phyloP scores from a whole-genome alignment of 2,329 filamentous ascomycete genomes.

The Ramichloridium luteum region DNA sequence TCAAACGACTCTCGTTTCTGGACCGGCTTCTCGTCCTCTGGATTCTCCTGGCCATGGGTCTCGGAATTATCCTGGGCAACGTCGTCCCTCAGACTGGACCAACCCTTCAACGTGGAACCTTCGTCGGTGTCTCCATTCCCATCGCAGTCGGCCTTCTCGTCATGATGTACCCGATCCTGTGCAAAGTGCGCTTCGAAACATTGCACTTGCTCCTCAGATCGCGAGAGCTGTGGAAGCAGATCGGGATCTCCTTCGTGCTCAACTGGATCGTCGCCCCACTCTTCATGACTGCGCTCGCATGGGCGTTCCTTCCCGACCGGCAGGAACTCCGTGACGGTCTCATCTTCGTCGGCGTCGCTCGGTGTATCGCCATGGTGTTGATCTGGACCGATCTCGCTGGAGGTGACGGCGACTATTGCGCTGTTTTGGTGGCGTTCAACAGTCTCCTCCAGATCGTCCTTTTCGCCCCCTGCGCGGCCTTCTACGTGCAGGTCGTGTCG shows the following conservation, averaged over 20 bases:
- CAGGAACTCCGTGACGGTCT: conserved; percentile 45
- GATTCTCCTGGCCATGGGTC: conserved; percentile 67
- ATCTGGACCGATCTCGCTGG: conserved; percentile 71
- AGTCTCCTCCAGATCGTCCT: conserved; percentile 37
- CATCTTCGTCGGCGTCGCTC: conserved; percentile 69
- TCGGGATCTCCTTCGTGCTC: conserved; percentile 61
- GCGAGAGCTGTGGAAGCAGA: conserved; percentile 60
- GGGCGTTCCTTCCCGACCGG: conserved; percentile 45
- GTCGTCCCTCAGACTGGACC: conserved; percentile 52
- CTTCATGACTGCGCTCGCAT: conserved; percentile 64
- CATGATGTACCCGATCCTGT: conserved; percentile 92
- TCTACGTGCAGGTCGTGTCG: conserved; percentile 52
- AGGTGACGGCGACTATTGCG: conserved; percentile 72
- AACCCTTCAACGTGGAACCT: conserved; percentile 56
- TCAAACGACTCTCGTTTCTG: conserved; percentile 32
- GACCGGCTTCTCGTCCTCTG: conserved; percentile 39
- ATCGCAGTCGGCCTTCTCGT: conserved; percentile 63
- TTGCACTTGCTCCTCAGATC: conserved; percentile 54
- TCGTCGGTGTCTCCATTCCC: conserved; percentile 55
- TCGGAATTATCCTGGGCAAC: conserved; percentile 66
- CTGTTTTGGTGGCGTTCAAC: conserved; percentile 41
- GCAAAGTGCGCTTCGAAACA: conserved; percentile 70
- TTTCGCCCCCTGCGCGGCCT: conserved; percentile 36
- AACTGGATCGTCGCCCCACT: conserved; percentile 80
- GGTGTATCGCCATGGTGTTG: conserved; percentile 80